Base-by-base conservation (phyloP, 2,329 filamentous ascomycete genomes). In the Penicillium sp. region DNA sequence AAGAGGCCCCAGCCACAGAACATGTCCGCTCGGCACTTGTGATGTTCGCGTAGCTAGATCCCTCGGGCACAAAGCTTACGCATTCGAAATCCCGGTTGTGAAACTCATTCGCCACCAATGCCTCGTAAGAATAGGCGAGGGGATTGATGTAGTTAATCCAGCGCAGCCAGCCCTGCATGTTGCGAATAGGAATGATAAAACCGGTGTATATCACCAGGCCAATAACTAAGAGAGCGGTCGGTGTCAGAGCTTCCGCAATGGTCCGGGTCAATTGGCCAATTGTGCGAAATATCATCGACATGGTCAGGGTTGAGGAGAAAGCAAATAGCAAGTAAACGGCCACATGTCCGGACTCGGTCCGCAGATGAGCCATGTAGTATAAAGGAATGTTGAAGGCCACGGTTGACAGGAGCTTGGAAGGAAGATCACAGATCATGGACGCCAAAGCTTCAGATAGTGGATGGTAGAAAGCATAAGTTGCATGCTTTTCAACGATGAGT, bases 101-200 rank as follows among this genome's bases (percentile, higher is more conserved):
- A 67, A 96, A 96, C 69, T 96, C 92, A 67, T 96, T 96, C 66
- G 90, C 85, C 90, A 96, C 93, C 74, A 96, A 74, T 1, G 86
- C 79, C 13, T 87, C 84, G 68, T 96, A 96, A 0, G 86, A 84
- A 2, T 95, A 81, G 46, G 90, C 90, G 0, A 93, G 78, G 0
- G 87, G 82, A 58, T 92, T 91, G 72, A 92, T 78, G 79, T 87
- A 93, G 76, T 87, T 90, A 58, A 93, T 87, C 90, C 90, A 95
- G 16, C 88, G 80, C 8, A 92, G 71, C 87, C 90, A 93, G 4
- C 87, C 86, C 65, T 91, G 88, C 52, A 53, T 53, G 19, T 53
- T 35, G 0, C 29, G 21, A 24, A 26, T n/a, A 4, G 47, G 47
- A 27, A 49, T 49, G 10, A 19, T 43, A n/a, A 37, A 37, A 8